Evolutionary conservation across 108 stramenopile species (phyloP).

Genomic region (Pseudonitzschia multistriata): DNA sequence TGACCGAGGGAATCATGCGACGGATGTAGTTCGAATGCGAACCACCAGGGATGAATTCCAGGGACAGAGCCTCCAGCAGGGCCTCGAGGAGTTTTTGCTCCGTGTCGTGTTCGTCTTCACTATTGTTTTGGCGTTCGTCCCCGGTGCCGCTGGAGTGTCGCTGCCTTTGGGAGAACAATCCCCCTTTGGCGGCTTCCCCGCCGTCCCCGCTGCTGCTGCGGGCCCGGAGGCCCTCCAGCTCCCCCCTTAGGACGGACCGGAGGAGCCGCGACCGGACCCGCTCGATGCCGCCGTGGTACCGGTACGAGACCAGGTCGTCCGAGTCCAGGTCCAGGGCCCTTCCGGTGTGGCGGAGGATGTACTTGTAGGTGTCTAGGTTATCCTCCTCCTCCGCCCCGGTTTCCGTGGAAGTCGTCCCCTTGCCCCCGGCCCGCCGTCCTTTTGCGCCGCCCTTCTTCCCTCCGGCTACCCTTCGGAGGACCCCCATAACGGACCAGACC

Average conservation of each 20-base stretch:
- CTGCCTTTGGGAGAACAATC: not conserved
- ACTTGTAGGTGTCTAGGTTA: slow-evolving; percentile 23
- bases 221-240: not conserved
- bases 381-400: not conserved
- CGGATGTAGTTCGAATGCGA: slow-evolving; percentile 27
- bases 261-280: slow-evolving; percentile 45
- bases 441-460: slow-evolving; percentile 17
- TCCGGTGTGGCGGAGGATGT: slow-evolving; percentile 29
- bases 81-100: slow-evolving; percentile 28
- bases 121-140: not conserved
- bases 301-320: slow-evolving; percentile 50
- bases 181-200: not conserved
- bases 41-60: slow-evolving; percentile 27
- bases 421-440: not conserved
- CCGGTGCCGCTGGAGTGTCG: not conserved
- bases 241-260: slow-evolving; percentile 18
- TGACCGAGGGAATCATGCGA: slow-evolving; percentile 25
- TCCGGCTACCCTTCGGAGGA: slow-evolving; percentile 27
- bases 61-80: slow-evolving; percentile 17
- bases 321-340: slow-evolving; percentile 61
- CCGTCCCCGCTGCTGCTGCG: not conserved
- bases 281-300: slow-evolving; percentile 59
- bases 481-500: slow-evolving; percentile 24
- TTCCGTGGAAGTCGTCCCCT: not conserved
- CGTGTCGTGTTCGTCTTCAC: not conserved